Evolutionary conservation across 331 rosid species (phyloP), one percentile per base, ranked within the genome.

Genomic region (Stylosanthes scabra): DNA sequence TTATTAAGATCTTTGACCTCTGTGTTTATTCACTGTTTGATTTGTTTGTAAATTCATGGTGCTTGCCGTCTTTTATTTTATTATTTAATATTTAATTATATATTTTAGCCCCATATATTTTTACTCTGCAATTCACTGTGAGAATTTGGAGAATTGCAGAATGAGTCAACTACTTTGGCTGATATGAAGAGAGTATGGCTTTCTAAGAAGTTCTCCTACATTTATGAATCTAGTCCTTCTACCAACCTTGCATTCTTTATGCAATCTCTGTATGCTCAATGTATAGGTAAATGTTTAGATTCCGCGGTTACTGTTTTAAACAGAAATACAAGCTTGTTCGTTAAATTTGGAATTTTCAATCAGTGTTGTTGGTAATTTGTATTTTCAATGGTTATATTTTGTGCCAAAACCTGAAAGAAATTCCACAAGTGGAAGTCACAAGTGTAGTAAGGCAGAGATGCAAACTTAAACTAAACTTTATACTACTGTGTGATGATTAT

Each of bases 191-290:
- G 87, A 68, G 78, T 90, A 41, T 94, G 99, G 99, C 69, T 83
- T 77, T 88, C 88, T 12, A 87, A 83, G 69, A 91, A 83, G 76
- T 87, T 91, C 81, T 85, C 99, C 14, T 88, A 84, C 84, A 88
- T 94, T 82, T 91, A 81, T 47, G 89, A 88, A 76, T 90, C 93
- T 39, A 69, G 72, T 77, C 96, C 99, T 74, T 80, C 89, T 44
- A 42, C 84, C 67, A 85, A 89, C 85, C 72, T 83, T 78, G 92
- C 88, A 59, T 90, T 94, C 90, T 91, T 94, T 50, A 88, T 94
- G 96, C 99, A 94, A 72, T 86, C 96, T n/a, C 63, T 94, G 20
- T 94, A 79, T 75, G 88, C 89, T 69, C 97, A 89, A 58, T 84
- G 88, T 63, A 85, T 90, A 59, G 93, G 97, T 93, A 88, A 11